A percentile compares a stretch with the other conserved stretches of the same genome.
phyloP scores from a whole-genome alignment of 2,329 filamentous ascomycete genomes.

The Davidsoniella eucalypti region DNA sequence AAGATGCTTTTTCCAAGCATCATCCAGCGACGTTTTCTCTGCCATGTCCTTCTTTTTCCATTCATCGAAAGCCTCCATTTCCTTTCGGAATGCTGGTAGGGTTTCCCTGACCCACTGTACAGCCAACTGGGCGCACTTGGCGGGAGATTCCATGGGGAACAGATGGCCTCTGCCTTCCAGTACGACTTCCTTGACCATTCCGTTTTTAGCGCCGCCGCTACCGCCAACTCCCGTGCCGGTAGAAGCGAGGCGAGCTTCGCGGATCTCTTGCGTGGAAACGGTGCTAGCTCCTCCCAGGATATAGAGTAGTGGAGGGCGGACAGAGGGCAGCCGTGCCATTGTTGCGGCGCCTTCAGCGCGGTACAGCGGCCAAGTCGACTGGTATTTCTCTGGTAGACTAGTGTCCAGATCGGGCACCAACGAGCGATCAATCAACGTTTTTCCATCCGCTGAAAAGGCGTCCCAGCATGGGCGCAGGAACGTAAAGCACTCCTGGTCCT shows the following conservation, averaged over 20 bases:
- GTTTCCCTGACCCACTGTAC: slow-evolving; percentile 41
- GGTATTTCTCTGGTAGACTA: slow-evolving; percentile 20
- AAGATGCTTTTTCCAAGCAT: slow-evolving; percentile 12
- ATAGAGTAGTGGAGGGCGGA: slow-evolving; percentile 52
- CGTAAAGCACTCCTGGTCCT: slow-evolving; percentile 70
- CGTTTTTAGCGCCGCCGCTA: slow-evolving; percentile 45
- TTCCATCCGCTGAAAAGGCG: slow-evolving; percentile 24
- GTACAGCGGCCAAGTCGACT: slow-evolving; percentile 41
- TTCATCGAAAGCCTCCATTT: slow-evolving; percentile 38
- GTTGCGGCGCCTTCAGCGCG: slow-evolving; percentile 44
- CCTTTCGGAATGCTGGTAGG: slow-evolving; percentile 36
- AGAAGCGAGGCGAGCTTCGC: slow-evolving; percentile 41
- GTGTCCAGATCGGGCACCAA: slow-evolving; percentile 29
- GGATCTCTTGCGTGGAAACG: slow-evolving; percentile 33
- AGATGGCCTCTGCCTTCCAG: slow-evolving; percentile 58
- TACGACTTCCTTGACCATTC: slow-evolving; percentile 48
- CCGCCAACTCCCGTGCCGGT: slow-evolving; percentile 53
- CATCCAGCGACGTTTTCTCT: slow-evolving; percentile 39
- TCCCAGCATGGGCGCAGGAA: slow-evolving; percentile 48
- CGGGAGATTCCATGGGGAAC: slow-evolving; percentile 66
- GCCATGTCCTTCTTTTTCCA: slow-evolving; percentile 33
- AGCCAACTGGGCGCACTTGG: slow-evolving; percentile 44
- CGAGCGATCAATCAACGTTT: slow-evolving; percentile 23
- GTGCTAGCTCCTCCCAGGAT: slow-evolving; percentile 47
- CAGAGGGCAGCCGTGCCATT: slow-evolving; percentile 36